Base-by-base conservation (phyloP, 257 asterid species). In the Eustoma russellianum region DNA sequence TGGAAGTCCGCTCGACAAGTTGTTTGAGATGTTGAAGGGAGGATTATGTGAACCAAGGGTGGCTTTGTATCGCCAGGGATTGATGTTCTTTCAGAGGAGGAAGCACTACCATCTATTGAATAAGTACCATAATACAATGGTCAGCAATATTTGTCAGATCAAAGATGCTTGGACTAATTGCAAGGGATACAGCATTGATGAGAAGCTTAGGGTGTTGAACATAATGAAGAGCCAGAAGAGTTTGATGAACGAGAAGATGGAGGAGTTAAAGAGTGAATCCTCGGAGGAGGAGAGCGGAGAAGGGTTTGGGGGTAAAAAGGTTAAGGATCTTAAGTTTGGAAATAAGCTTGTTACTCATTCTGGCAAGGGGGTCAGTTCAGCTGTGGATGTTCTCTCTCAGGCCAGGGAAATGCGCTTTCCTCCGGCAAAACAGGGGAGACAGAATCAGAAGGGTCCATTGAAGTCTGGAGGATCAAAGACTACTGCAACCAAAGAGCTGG, bases 201-300 rank as follows among this genome's bases (percentile, higher is more conserved):
- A n/a, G n/a, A n/a, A n/a, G n/a, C n/a, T n/a, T n/a, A n/a, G n/a
- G n/a, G n/a, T 92, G 50, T 70, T 85, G 80, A 92, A 83, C 73
- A 92, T 92, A 48, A 72, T 81, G 93, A 83, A 72, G 72, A 88
- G 88, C 59, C 94, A 83, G 76, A 92, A 85, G 70, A 88, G 95
- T 70, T 74, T 87, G 79, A 88, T 84, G 95, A 74, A 80, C 70
- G 99, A 92, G 74, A 92, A 83, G 75, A 83, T 78, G 83, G 97
- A 92, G 70, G 96, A 81, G 63, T 50, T 77, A 61, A 79, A 64
- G 53, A 88, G 83, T 53, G 95, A 83, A 41, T 77, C 93, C 11
- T 88, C 95, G 52, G 97, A 83, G 50, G 94, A 83, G 56, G 98
- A 75, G 52, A 83, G 92, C 3, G 86, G 77, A 28, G 93, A 81